Evolutionary conservation across 805 yeast genomes (phyloP), one percentile per base, ranked within the genome.

Genomic region (Hanseniaspora thailandica): DNA sequence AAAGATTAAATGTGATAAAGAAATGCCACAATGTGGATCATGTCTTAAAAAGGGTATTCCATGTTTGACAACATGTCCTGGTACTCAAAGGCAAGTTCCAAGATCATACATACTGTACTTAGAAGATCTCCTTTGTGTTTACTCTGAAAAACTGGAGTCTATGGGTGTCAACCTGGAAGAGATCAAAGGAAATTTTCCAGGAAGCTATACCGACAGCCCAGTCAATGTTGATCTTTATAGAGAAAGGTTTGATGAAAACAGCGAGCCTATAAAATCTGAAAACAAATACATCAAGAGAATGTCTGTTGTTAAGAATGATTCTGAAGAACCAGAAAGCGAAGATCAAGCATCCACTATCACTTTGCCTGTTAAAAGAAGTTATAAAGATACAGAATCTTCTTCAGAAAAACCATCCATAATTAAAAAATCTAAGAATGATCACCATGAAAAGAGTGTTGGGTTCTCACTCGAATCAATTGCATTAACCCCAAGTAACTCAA

Each of bases 11-110:
- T 49, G 54, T 43, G 47, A 49, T 28, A 49, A 49, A 23, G 47
- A 49, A 26, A 43, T 49, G 47, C 54, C 54, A 5, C 54, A 49
- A 31, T 49, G 54, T 25, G 23, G 39, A 13, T 34, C 54, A 1
- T 49, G 54, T 35, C 43, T 49, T 13, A 49, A 49, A 34, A 49
- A 43, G 15, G 54, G 54, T 15, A 33, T 71, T 2, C 85, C 84
- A 6, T 88, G 97, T 67, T 80, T 86, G 4, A 86, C 94, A 0
- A 66, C 85, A 3, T 96, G 89, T 63, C 88, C 95, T 0, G 86
- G 88, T 6, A 86, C 96, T 0, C 95, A 95, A 0, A 71, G 95
- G 52, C 87, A 84, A 58, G 78, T 87, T 1, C 94, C 96, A 0
- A 69, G 97, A 36, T 83, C 87, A 2, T 84, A 84, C 61, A 77